A percentile compares a stretch with the other conserved stretches of the same genome.
Conservation (phyloP, 805 yeast genomes). For the Ogataea populi-albae region DNA sequence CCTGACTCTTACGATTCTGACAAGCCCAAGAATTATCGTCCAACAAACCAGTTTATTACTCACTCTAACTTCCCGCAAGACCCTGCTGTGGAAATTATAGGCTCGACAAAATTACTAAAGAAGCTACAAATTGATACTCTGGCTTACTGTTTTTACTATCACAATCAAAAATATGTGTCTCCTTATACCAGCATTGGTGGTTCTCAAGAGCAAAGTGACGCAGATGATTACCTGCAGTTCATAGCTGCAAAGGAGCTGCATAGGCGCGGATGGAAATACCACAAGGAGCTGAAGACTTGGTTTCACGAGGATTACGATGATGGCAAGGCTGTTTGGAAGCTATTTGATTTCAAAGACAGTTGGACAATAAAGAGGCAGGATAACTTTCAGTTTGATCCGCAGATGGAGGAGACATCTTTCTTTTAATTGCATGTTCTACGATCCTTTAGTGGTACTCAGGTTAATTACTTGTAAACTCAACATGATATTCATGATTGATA, state of each 20-base stretch:
- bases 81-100: slow-evolving; percentile 64
- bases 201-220: slow-evolving; percentile 13
- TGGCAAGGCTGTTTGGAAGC: slow-evolving; percentile 53
- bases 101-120: slow-evolving; percentile 56
- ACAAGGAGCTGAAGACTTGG: slow-evolving; percentile 75
- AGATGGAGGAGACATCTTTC: slow-evolving; percentile 30
- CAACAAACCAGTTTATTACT: slow-evolving; percentile 84
- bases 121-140: slow-evolving; percentile 84
- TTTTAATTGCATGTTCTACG: slow-evolving; percentile 1
- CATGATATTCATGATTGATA: too few relatives aligned
- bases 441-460: too few relatives aligned
- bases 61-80: slow-evolving; percentile 88
- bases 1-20: slow-evolving; percentile 94
- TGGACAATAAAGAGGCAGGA: slow-evolving; percentile 49
- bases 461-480: too few relatives aligned
- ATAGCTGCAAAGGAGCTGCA: slow-evolving; percentile 78
- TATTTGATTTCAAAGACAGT: slow-evolving; percentile 63
- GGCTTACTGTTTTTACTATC: slow-evolving; percentile 89
- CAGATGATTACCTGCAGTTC: slow-evolving; percentile 65
- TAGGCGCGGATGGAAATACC: slow-evolving; percentile 79
- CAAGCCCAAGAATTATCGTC: slow-evolving; percentile 67
- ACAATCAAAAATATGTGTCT: slow-evolving; percentile 34
- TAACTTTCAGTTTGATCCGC: slow-evolving; percentile 34
- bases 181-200: slow-evolving; percentile 19
- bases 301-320: slow-evolving; percentile 63